Base-by-base conservation (phyloP, 768 basidiomycete species). In the Cantharellus anzutake region DNA sequence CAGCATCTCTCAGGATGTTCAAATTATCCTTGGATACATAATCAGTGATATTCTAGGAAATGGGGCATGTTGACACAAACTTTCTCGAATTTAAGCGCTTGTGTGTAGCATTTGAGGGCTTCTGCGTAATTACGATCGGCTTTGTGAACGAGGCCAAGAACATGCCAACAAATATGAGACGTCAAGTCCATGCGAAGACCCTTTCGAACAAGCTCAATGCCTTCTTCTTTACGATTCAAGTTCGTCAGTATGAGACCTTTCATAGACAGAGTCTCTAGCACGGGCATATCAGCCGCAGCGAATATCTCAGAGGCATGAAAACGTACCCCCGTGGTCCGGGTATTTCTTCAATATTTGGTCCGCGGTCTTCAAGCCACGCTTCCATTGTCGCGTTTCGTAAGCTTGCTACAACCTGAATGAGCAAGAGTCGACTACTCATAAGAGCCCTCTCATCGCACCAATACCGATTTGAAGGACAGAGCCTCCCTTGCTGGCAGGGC, bases 101-200 rank as follows among this genome's bases (percentile, higher is more conserved):
- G 86, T 2, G 78, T 80, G 70, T 97, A 98, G 35, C 91, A 92
- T 66, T 91, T 87, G 66, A 90, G 76, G 0, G 96, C 92, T 66
- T 93, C 91, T 64, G 89, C 88, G 66, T 90, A 97, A 67, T 94
- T 90, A 71, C 86, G 92, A 69, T 96, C 87, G 4, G 84, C 84
- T 70, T 94, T 90, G 69, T 92, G 86, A 29, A 96, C 81, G 66
- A 99, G 83, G 37, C 91, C 96, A 68, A 90, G 86, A 64, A 98
- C 94, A 71, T 99, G 96, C 93, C 96, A 98, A 68, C 84, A 85
- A 68, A 99, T 97, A 67, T 97, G 92, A 20, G 89, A 92, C 40
- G 79, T 83, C 59, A 88, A 72, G 71, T 93, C 88, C 53, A 82
- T 75, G 50, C 80, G 77, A 64, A 89, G 77, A 60, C 91, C 91